Percentiles rank a stretch among this genome's conserved stretches.
phyloP scores from a whole-genome alignment of 2,329 filamentous ascomycete species.

The Zalaria sp. region DNA sequence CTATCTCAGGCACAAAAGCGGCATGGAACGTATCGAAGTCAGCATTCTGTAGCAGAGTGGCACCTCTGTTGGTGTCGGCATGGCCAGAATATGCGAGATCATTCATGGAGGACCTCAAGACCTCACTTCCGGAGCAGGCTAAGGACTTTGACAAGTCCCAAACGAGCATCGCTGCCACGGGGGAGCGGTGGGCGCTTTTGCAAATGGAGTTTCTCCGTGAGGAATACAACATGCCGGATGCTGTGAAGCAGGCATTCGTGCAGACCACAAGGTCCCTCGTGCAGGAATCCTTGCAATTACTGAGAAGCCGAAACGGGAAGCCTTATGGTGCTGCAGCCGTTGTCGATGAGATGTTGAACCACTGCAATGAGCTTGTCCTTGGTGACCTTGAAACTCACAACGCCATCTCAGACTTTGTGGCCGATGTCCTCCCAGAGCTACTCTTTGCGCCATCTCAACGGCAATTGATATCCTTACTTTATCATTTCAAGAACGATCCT shows the following conservation, averaged over 20 bases:
- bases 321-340: conserved; percentile 50
- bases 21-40: conserved; percentile 25
- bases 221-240: conserved; percentile 11
- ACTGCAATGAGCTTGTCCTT: conserved; percentile 26
- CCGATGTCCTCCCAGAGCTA: conserved; percentile 42
- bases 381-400: conserved; percentile 28
- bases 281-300: conserved; percentile 33
- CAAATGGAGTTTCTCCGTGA: conserved; percentile 24
- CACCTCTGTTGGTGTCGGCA: conserved; percentile 32
- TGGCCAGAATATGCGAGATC: conserved; percentile 50
- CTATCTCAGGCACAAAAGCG: conserved; percentile 30
- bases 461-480: conserved; percentile 52
- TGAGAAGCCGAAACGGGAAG: conserved; percentile 45
- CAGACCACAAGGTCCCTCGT: conserved; percentile 29
- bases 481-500: conserved; percentile 26
- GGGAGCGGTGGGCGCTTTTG: conserved; percentile 48
- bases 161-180: conserved; percentile 49
- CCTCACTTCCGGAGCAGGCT: conserved; percentile 69
- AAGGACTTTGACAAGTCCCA: conserved; percentile 64
- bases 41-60: conserved; percentile 4
- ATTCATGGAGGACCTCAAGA: conserved; percentile 53
- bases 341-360: conserved; percentile 38
- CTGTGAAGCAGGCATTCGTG: conserved; percentile 11
- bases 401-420: conserved; percentile 31
- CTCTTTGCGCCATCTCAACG: conserved; percentile 54